A percentile compares a stretch with the other conserved stretches of the same genome.
Evolutionary conservation across 495 filamentous ascomycete genomes (phyloP).

Genomic region (Evernia prunastri): DNA sequence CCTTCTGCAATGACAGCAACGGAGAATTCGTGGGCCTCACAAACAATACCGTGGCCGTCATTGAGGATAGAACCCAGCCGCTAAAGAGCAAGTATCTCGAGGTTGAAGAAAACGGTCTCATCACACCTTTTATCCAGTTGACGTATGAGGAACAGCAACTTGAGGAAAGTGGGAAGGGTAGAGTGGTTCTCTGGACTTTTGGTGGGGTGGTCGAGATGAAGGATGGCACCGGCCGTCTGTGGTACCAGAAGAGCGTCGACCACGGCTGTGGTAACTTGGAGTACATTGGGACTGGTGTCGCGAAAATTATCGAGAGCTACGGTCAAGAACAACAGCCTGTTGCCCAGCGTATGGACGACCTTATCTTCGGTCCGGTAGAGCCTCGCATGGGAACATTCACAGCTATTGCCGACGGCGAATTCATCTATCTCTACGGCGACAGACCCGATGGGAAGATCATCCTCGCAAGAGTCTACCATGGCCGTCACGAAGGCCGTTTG

Average conservation of each 20-base stretch:
- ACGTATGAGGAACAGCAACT: background rate
- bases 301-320: background rate
- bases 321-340: background rate
- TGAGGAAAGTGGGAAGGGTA: conserved; percentile 8
- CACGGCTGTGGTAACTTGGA: conserved; percentile 1
- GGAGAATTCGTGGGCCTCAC: conserved; percentile 28
- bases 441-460: conserved; percentile 16
- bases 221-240: conserved; percentile 19
- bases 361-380: conserved; percentile 19
- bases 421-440: conserved; percentile 28
- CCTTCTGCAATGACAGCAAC: conserved; percentile 26
- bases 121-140: background rate
- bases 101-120: background rate
- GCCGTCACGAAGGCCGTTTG: background rate
- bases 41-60: conserved; percentile 16
- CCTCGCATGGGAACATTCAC: conserved; percentile 26
- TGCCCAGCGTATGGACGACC: conserved; percentile 1
- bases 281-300: conserved; percentile 21
- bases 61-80: background rate
- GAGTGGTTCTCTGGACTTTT: conserved; percentile 27
- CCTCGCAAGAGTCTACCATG: conserved; percentile 21
- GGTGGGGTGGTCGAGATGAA: conserved; percentile 26
- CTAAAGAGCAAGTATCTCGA: conserved; percentile 2
- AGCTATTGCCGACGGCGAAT: conserved; percentile 9
- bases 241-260: conserved; percentile 22